Evolutionary conservation across 345 rosid species (phyloP).

Genomic region (Citrus glauca): DNA sequence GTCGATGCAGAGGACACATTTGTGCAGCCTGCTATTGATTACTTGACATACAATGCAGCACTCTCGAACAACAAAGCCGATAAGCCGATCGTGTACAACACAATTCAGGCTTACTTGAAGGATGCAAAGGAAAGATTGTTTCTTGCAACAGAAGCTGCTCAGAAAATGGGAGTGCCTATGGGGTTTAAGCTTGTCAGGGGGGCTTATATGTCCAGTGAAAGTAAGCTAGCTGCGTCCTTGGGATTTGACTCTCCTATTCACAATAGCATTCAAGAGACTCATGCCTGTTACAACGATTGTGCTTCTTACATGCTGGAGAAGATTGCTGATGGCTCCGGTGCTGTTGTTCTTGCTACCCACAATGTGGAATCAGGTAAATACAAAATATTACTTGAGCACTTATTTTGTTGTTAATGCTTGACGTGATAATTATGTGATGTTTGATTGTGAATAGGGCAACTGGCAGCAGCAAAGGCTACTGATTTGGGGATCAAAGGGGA

Average conservation of each 20-base stretch:
- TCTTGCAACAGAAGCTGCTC: slow-evolving; percentile 46
- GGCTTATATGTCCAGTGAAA: slow-evolving; percentile 81
- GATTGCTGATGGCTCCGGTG: slow-evolving; percentile 50
- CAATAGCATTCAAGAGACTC: slow-evolving; percentile 62
- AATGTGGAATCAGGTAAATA: slow-evolving; percentile 69
- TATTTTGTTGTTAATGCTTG: neutral
- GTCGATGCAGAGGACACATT: slow-evolving; percentile 81
- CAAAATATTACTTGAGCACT: neutral
- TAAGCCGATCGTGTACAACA: slow-evolving; percentile 54
- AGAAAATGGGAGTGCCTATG: slow-evolving; percentile 53
- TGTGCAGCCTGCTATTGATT: slow-evolving; percentile 85
- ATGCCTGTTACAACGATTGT: slow-evolving; percentile 70
- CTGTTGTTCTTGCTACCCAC: slow-evolving; percentile 86
- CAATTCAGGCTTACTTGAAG: slow-evolving; percentile 80
- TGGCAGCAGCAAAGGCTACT: slow-evolving; percentile 56
- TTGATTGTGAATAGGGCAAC: slow-evolving; percentile 37
- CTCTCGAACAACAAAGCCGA: slow-evolving; percentile 43
- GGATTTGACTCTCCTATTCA: slow-evolving; percentile 80
- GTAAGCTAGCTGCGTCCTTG: slow-evolving; percentile 49
- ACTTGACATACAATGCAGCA: slow-evolving; percentile 63
- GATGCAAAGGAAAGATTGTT: slow-evolving; percentile 68
- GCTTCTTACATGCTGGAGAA: slow-evolving; percentile 67
- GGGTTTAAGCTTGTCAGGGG: slow-evolving; percentile 90
- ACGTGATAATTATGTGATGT: neutral
- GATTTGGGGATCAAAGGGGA: slow-evolving; percentile 59